A percentile compares a stretch with the other conserved stretches of the same genome.
These are phyloP conservation scores for Phragmites australis DNA, from an alignment of 176 grass and related monocot genomes.

Conservation along the genomic window DNA sequence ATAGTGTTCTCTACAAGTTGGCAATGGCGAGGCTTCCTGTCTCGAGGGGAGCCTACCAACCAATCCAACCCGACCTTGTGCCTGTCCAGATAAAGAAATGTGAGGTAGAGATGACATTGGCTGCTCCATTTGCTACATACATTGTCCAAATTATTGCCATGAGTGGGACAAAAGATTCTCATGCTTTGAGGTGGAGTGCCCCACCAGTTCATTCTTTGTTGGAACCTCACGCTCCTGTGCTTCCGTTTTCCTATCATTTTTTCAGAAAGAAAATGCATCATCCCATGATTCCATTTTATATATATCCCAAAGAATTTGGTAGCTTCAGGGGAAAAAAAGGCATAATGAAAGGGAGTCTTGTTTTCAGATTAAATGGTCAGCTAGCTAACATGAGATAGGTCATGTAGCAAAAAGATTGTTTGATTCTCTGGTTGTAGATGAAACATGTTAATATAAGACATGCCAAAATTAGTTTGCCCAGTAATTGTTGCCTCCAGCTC, in stretches of 20 bases:
- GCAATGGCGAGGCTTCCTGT: constrained; percentile 1
- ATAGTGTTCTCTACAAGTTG: constrained; percentile 30
- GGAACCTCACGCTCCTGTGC: constrained; percentile 18
- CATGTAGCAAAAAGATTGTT: background rate
- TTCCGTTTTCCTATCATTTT: background rate
- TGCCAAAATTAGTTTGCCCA: background rate
- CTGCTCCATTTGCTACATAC: constrained; percentile 45
- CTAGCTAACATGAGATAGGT: constrained; percentile 3
- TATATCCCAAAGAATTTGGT: background rate
- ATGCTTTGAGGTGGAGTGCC: background rate
- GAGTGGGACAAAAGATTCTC: constrained; percentile 41
- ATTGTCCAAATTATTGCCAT: constrained; percentile 42
- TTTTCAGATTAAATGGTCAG: background rate
- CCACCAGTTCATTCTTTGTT: constrained; percentile 33
- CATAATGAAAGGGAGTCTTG: background rate
- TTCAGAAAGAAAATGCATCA: background rate
- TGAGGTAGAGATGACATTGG: constrained; percentile 41
- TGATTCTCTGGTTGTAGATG: background rate
- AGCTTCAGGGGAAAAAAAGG: background rate
- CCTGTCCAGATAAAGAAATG: constrained; percentile 37
- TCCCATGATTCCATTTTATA: constrained; percentile 16
- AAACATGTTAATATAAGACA: background rate
- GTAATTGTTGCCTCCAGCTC: constrained; percentile 21
- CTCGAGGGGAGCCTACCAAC: constrained; percentile 22
- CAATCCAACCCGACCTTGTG: background rate